Evolutionary conservation across 2,329 filamentous ascomycete species (phyloP).

Genomic region (Acephala macrosclerotiorum): DNA sequence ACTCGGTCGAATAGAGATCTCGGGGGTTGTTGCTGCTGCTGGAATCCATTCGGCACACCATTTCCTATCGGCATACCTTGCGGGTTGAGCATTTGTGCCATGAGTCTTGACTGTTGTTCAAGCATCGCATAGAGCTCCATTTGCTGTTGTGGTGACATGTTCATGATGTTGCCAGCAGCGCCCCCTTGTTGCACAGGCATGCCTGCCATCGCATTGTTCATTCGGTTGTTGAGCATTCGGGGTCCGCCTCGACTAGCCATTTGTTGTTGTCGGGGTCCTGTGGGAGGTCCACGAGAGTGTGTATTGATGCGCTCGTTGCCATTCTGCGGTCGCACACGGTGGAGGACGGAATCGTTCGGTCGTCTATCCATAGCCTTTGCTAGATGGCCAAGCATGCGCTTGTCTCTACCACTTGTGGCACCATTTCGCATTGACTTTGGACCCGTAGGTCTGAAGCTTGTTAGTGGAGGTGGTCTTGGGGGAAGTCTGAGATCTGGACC

Average conservation of each 20-base stretch:
- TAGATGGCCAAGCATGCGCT: conserved; percentile 85
- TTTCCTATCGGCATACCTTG: conserved; percentile 67
- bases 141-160: conserved; percentile 71
- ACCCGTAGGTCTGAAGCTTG: conserved; percentile 77
- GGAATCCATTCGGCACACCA: conserved; percentile 53
- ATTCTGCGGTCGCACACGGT: conserved; percentile 76
- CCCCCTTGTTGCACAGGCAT: conserved; percentile 49
- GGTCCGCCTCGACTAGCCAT: conserved; percentile 43
- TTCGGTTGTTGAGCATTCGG: conserved; percentile 55
- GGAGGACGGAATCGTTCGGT: conserved; percentile 75
- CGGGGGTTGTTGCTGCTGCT: conserved; percentile 51
- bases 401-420: conserved; percentile 67
- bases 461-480: conserved; percentile 48
- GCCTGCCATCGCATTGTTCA: conserved; percentile 51
- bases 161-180: conserved; percentile 53
- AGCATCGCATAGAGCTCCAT: conserved; percentile 79
- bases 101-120: conserved; percentile 87
- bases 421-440: conserved; percentile 88
- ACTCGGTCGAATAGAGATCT: conserved; percentile 80
- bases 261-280: conserved; percentile 69
- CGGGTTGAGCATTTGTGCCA: conserved; percentile 68
- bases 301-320: conserved; percentile 84
- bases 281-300: conserved; percentile 74
- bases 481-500: conserved; percentile 20
- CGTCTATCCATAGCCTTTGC: conserved; percentile 85